Percentiles rank a stretch among this genome's conserved stretches.
Conservation (phyloP, 768 basidiomycete genomes). For the Amanita phalloides region DNA sequence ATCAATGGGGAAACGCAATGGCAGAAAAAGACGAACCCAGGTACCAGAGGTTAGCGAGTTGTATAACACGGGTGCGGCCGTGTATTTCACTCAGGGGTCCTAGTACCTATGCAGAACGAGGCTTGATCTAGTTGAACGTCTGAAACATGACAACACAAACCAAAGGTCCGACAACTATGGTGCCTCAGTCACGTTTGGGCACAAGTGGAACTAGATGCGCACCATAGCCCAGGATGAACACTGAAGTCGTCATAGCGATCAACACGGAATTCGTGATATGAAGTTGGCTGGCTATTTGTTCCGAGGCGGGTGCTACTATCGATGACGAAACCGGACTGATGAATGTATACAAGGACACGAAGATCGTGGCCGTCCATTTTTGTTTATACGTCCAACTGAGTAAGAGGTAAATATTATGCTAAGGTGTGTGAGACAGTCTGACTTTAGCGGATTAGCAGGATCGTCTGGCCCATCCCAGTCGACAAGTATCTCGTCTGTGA, state of each 20-base stretch:
- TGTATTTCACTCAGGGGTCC: constrained; percentile 67
- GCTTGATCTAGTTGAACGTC: background rate
- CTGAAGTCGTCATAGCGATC: constrained; percentile 48
- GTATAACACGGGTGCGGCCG: constrained; percentile 53
- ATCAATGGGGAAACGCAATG: background rate
- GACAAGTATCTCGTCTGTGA: constrained; percentile 25
- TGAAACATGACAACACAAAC: constrained; percentile 15
- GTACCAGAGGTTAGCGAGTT: constrained; percentile 55
- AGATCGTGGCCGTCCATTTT: constrained; percentile 58
- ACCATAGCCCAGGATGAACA: constrained; percentile 48
- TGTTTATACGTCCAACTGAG: constrained; percentile 42
- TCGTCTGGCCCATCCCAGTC: constrained; percentile 59
- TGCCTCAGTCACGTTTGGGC: background rate
- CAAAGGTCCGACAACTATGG: constrained; percentile 39
- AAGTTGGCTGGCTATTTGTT: constrained; percentile 40
- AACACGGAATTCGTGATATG: constrained; percentile 37
- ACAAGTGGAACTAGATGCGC: constrained; percentile 8
- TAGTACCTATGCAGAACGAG: constrained; percentile 16
- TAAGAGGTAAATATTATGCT: background rate
- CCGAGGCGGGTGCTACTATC: constrained; percentile 59
- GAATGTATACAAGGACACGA: constrained; percentile 60
- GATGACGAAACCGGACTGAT: constrained; percentile 62
- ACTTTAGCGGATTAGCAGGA: constrained; percentile 51
- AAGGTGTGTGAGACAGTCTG: constrained; percentile 5
- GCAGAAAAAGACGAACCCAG: constrained; percentile 29